A percentile compares a stretch with the other conserved stretches of the same genome.
phyloP scores from a whole-genome alignment of 805 yeast species.

The Ascoidea tarda region DNA sequence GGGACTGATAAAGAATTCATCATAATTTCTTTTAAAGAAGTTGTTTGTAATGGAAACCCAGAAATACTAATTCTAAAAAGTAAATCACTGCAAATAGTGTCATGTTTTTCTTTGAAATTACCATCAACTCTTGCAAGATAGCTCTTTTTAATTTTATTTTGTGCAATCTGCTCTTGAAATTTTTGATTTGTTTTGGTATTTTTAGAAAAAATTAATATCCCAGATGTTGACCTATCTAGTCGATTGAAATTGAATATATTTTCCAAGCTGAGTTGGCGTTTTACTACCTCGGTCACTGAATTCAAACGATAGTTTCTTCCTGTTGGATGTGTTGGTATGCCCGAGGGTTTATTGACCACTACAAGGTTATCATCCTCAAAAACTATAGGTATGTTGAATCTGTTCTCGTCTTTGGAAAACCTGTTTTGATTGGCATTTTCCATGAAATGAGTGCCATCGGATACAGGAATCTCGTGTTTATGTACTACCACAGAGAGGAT shows the following conservation, averaged over 20 bases:
- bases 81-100: constrained; percentile 37
- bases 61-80: constrained; percentile 67
- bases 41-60: constrained; percentile 50
- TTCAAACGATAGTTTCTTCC: constrained; percentile 60
- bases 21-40: constrained; percentile 14
- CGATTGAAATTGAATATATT: constrained; percentile 21
- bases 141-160: constrained; percentile 63
- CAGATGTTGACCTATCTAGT: constrained; percentile 75
- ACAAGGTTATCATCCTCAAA: constrained; percentile 62
- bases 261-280: constrained; percentile 45
- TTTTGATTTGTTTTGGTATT: constrained; percentile 65
- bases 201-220: constrained; percentile 83
- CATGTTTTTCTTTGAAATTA: constrained; percentile 48
- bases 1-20: constrained; percentile 25
- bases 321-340: constrained; percentile 92
- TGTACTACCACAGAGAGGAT: neutral
- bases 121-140: constrained; percentile 86
- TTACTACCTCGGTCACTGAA: constrained; percentile 64
- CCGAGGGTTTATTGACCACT: constrained; percentile 87
- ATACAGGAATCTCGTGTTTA: constrained; percentile 8
- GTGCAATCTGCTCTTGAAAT: constrained; percentile 50
- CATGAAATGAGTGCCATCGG: constrained; percentile 3
- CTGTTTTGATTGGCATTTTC: neutral
- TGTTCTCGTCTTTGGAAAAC: neutral
- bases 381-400: constrained; percentile 26